Conservation (phyloP, 2,329 filamentous ascomycete genomes). For the Exophiala lecanii-corni region DNA sequence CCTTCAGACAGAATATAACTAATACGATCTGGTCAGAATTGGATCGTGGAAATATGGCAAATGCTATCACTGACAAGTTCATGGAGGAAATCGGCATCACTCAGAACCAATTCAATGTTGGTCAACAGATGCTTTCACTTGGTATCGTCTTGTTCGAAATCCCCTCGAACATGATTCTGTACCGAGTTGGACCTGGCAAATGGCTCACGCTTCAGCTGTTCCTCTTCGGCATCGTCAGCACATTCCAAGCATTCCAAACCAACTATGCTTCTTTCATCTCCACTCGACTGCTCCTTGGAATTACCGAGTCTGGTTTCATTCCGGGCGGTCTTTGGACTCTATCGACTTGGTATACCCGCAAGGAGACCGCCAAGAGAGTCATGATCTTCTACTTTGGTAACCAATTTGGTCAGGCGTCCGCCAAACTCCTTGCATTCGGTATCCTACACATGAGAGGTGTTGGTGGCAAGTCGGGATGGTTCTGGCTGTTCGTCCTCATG, state of each 20-base stretch:
- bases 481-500: constrained; percentile 54
- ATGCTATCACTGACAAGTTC: constrained; percentile 51
- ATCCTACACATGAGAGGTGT: constrained; percentile 48
- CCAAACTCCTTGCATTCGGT: constrained; percentile 36
- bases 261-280: constrained; percentile 46
- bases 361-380: constrained; percentile 50
- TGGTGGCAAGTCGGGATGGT: constrained; percentile 49
- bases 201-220: constrained; percentile 54
- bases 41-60: constrained; percentile 40
- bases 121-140: constrained; percentile 48
- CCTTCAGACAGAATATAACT: constrained; percentile 4
- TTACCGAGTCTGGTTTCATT: constrained; percentile 54
- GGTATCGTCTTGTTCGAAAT: constrained; percentile 48
- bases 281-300: constrained; percentile 49
- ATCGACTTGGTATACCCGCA: constrained; percentile 52
- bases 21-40: too few relatives aligned
- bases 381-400: constrained; percentile 56
- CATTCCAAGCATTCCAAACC: constrained; percentile 51
- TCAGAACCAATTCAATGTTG: constrained; percentile 53
- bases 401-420: constrained; percentile 46
- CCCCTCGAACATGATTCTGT: constrained; percentile 51
- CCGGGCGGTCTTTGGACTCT: constrained; percentile 50
- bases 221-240: constrained; percentile 49
- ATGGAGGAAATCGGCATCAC: constrained; percentile 47
- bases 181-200: constrained; percentile 48